Conservation (phyloP, 176 grass and related monocot genomes). For the Thalia dealbata region DNA sequence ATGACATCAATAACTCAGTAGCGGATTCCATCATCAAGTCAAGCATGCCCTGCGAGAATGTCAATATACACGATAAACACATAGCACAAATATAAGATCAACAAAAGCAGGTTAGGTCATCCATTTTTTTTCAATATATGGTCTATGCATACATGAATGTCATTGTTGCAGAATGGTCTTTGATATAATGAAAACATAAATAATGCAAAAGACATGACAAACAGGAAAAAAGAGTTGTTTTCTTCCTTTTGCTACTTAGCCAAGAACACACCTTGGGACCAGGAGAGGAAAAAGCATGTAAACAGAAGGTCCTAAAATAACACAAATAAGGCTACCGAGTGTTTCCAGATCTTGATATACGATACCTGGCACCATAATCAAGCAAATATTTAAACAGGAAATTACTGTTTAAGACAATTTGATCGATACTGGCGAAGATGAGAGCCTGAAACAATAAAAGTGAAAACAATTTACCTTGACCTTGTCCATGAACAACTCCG, state of each 20-base stretch:
- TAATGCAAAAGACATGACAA: no score
- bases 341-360: no score
- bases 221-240: no score
- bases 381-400: neutral
- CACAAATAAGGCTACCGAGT: neutral
- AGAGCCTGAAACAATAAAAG: neutral
- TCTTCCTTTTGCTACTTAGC: no score
- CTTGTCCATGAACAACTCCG: constrained; percentile 83
- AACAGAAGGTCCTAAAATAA: neutral
- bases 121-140: neutral
- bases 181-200: neutral
- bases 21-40: constrained; percentile 43
- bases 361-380: neutral
- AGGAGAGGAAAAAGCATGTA: no score
- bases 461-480: constrained; percentile 50
- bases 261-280: no score
- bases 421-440: no score
- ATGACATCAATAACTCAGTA: constrained; percentile 30
- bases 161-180: neutral
- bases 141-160: no score
- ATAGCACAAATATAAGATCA: neutral
- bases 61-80: neutral
- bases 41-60: constrained; percentile 47
- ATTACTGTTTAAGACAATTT: neutral
- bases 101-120: neutral